phyloP scores from a whole-genome alignment of 2,329 filamentous ascomycete species.

The Penicillium sp. region DNA sequence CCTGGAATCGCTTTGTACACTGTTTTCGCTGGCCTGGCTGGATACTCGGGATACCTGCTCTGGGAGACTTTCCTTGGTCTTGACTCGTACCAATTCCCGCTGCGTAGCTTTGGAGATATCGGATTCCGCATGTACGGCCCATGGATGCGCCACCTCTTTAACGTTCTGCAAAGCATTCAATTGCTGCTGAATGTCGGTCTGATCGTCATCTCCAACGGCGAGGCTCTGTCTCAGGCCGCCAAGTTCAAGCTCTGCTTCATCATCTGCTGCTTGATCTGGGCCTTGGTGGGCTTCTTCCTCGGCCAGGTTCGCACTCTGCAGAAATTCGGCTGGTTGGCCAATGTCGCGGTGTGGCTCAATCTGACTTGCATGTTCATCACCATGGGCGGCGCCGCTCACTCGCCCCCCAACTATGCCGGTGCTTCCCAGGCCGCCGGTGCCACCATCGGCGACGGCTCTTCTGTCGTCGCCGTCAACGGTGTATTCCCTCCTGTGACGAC shows the following conservation, averaged over 20 bases:
- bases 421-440: slow-evolving; percentile 22
- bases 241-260: slow-evolving; percentile 27
- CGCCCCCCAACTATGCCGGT: slow-evolving; percentile 11
- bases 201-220: slow-evolving; percentile 29
- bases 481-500: slow-evolving; percentile 34
- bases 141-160: slow-evolving; percentile 25
- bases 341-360: slow-evolving; percentile 29
- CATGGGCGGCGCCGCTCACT: slow-evolving; percentile 20
- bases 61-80: slow-evolving; percentile 30
- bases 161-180: slow-evolving; percentile 30
- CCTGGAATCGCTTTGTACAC: slow-evolving; percentile 35
- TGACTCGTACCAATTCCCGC: slow-evolving; percentile 32
- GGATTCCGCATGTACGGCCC: slow-evolving; percentile 30
- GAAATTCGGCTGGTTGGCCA: slow-evolving; percentile 28
- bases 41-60: slow-evolving; percentile 27
- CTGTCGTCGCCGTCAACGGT: slow-evolving; percentile 5
- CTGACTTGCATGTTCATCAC: slow-evolving; percentile 28
- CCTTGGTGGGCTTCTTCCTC: slow-evolving; percentile 24
- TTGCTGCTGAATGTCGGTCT: slow-evolving; percentile 30
- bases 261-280: slow-evolving; percentile 27
- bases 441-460: slow-evolving; percentile 10
- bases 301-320: slow-evolving; percentile 29
- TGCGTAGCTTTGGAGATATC: slow-evolving; percentile 30
- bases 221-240: slow-evolving; percentile 27
- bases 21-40: slow-evolving; percentile 24